Evolutionary conservation across 495 filamentous ascomycete species (phyloP).

Genomic region (Bathelium albidoporum): DNA sequence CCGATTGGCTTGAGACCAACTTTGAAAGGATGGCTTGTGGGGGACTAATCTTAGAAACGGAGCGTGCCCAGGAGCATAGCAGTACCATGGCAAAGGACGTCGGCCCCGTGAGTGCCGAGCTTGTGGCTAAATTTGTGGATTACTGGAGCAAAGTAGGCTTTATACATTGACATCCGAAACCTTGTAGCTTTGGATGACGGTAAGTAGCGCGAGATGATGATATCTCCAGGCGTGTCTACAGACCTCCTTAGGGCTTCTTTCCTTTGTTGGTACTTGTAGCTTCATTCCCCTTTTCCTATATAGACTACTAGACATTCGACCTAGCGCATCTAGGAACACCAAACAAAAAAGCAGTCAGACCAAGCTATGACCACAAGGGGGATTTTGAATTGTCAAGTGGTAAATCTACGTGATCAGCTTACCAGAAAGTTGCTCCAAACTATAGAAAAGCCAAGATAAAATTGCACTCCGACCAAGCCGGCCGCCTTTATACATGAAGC

Average conservation of each 20-base stretch:
- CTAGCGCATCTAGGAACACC: background rate
- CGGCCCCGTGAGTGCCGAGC: background rate
- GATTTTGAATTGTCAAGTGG: background rate
- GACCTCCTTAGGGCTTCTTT: background rate
- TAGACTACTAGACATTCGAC: background rate
- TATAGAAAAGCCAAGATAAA: background rate
- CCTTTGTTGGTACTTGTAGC: background rate
- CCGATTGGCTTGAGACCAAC: background rate
- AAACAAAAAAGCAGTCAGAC: background rate
- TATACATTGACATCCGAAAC: background rate
- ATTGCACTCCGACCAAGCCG: background rate
- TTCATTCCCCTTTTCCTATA: background rate
- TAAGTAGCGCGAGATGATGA: background rate
- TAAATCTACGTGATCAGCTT: background rate
- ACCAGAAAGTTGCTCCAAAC: background rate
- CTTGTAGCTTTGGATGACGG: background rate
- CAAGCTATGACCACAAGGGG: background rate
- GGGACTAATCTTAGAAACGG: background rate
- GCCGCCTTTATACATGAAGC: background rate
- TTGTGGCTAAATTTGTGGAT: background rate
- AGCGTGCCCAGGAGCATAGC: background rate
- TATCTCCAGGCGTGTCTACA: background rate
- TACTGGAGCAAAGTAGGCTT: background rate
- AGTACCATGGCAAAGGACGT: background rate
- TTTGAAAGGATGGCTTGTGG: background rate